phyloP scores from a whole-genome alignment of 495 filamentous ascomycete genomes.

The Xylaria nigripes region DNA sequence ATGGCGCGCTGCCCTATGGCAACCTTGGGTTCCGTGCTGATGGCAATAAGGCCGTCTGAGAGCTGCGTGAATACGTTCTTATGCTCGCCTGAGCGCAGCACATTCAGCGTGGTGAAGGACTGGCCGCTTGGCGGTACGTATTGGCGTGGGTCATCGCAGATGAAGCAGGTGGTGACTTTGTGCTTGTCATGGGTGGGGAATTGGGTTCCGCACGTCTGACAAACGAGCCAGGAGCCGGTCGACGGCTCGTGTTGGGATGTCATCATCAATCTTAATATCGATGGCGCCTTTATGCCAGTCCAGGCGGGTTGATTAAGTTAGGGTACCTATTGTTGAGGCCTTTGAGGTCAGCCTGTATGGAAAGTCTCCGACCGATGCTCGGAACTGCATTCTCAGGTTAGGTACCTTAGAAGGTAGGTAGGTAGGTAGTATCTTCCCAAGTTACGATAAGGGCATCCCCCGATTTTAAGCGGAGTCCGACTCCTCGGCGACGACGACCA shows the following conservation, averaged over 20 bases:
- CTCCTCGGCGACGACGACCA: too few relatives aligned
- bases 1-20: conserved; percentile 68
- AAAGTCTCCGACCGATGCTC: too few relatives aligned
- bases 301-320: not conserved
- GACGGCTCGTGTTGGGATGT: conserved; percentile 1
- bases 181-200: conserved; percentile 42
- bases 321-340: too few relatives aligned
- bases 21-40: conserved; percentile 54
- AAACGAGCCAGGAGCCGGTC: conserved; percentile 50
- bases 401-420: too few relatives aligned
- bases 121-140: conserved; percentile 55
- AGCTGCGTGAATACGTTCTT: conserved; percentile 36
- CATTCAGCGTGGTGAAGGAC: conserved; percentile 48
- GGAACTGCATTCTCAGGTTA: too few relatives aligned
- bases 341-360: too few relatives aligned
- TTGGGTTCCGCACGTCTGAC: conserved; percentile 63
- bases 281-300: too few relatives aligned
- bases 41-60: conserved; percentile 35
- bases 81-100: conserved; percentile 24
- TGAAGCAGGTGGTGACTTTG: conserved; percentile 51
- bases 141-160: conserved; percentile 72
- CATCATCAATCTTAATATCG: too few relatives aligned
- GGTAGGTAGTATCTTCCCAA: too few relatives aligned
- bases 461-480: too few relatives aligned
- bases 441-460: too few relatives aligned